Evolutionary conservation across 2,329 filamentous ascomycete species (phyloP).

Genomic region (Torrubiellomyces zombiae): DNA sequence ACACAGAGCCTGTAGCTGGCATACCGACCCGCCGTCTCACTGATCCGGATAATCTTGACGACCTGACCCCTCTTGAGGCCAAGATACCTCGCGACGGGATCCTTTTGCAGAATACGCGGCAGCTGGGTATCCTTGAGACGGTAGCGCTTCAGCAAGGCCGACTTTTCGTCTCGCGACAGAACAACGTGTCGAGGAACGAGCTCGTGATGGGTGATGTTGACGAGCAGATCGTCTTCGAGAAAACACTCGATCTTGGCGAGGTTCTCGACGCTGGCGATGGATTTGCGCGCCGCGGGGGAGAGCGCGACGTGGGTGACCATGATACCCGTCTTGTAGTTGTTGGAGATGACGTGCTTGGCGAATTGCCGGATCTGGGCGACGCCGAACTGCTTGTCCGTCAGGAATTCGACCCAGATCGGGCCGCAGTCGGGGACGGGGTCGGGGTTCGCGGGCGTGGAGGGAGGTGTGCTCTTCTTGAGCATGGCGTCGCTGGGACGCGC

Average conservation of each 20-base stretch:
- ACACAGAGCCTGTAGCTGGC: constrained; percentile 74
- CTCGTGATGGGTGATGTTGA: constrained; percentile 97
- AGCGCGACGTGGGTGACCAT: constrained; percentile 73
- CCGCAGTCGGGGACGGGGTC: constrained; percentile 62
- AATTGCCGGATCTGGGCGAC: constrained; percentile 87
- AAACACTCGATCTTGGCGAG: constrained; percentile 83
- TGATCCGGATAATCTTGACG: constrained; percentile 94
- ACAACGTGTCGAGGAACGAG: constrained; percentile 87
- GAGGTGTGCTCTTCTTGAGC: constrained; percentile 67
- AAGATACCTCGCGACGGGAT: constrained; percentile 84
- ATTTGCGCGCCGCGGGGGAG: constrained; percentile 74
- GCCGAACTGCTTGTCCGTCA: constrained; percentile 61
- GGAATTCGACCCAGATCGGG: constrained; percentile 88
- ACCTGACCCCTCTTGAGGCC: constrained; percentile 84
- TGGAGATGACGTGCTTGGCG: constrained; percentile 61
- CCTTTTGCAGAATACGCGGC: constrained; percentile 76
- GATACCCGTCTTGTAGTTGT: constrained; percentile 79
- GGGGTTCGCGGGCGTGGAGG: constrained; percentile 50
- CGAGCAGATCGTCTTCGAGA: constrained; percentile 83
- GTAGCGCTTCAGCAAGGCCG: constrained; percentile 70
- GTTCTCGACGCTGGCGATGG: constrained; percentile 60
- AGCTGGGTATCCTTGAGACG: constrained; percentile 94
- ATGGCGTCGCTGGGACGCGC: constrained; percentile 71
- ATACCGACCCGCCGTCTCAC: constrained; percentile 89
- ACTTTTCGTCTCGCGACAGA: constrained; percentile 80